These are phyloP conservation scores for Penicillium digitatum DNA, from an alignment of 2,329 filamentous ascomycete genomes.

Conservation along the genomic window DNA sequence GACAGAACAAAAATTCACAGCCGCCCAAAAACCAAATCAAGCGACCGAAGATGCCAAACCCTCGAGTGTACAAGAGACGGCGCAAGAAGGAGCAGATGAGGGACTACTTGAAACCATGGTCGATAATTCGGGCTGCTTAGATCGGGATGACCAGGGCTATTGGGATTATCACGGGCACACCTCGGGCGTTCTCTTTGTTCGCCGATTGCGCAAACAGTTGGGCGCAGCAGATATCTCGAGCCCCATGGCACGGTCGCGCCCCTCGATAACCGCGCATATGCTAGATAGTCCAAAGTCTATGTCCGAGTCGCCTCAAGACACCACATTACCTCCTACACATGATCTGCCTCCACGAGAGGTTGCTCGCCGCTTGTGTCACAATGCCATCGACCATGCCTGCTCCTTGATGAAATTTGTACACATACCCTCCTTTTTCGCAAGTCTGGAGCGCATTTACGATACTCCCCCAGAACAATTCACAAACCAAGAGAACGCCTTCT, in stretches of 20 bases:
- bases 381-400: conserved; percentile 60
- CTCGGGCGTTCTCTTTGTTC: conserved; percentile 83
- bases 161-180: conserved; percentile 96
- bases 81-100: conserved; percentile 55
- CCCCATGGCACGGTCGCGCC: conserved; percentile 47
- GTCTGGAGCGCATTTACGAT: conserved; percentile 73
- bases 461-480: conserved; percentile 59
- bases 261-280: conserved; percentile 48
- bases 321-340: conserved; percentile 51
- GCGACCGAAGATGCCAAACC: conserved; percentile 16
- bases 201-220: conserved; percentile 82
- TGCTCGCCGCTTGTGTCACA: conserved; percentile 55
- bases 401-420: conserved; percentile 70
- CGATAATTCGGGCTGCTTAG: conserved; percentile 81
- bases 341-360: conserved; percentile 65
- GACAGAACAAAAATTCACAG: conserved; percentile 61
- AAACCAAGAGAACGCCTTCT: conserved; percentile 62
- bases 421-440: conserved; percentile 72
- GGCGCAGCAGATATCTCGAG: conserved; percentile 60
- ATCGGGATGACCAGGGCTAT: conserved; percentile 83
- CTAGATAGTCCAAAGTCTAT: conserved; percentile 67
- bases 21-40: conserved; percentile 36
- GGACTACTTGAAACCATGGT: conserved; percentile 89
- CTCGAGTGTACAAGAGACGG: conserved; percentile 24
- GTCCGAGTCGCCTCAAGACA: conserved; percentile 61